Evolutionary conservation across 2,329 filamentous ascomycete genomes (phyloP), one percentile per base, ranked within the genome.

Genomic region (Diaporthe caulivora): DNA sequence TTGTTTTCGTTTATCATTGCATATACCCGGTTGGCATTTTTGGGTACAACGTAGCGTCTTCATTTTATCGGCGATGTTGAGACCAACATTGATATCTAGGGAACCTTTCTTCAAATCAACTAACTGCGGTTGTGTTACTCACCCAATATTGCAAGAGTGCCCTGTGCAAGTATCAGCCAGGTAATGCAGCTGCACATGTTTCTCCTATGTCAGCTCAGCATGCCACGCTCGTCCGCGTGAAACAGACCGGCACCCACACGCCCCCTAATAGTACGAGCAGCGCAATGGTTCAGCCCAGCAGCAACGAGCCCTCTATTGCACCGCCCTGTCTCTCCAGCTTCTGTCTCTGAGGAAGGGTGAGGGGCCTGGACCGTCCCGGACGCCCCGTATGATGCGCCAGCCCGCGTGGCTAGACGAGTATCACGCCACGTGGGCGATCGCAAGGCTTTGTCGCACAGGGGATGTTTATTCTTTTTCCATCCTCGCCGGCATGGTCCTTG

Each of bases 1-100:
- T 67, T 67, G 11, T 51, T 51, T 18, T 37, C 31, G 44, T 53
- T 67, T 53, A 40, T 67, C 31, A 53, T 67, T 40, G 62, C 62
- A 67, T 67, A 67, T 67, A 67, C 62, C 62, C 47, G 62, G 62
- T 40, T 67, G 62, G 62, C 62, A 67, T 67, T 26, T 21, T 24
- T 53, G 47, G 62, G 62, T 53, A 51, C 31, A 40, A 31, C 13
- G 62, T 67, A 67, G 62, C 62, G 62, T 67, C 31, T 51, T 67
- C 26, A 53, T n/a, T 53, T 53, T 17, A 53, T 11, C 31, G 29
- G 29, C 31, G 47, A 26, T 40, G 47, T 53, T 53, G 47, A 8
- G 31, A 18, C n/a, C 44, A 26, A 53, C 62, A 67, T 67, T 21
- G 31, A 15, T 31, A 40, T 9, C 47, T 53, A 40, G 31, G 62